Percentiles rank a stretch among this genome's conserved stretches.
Conservation (phyloP, 208 protist genomes). For the Sergeia podlipaevii region DNA sequence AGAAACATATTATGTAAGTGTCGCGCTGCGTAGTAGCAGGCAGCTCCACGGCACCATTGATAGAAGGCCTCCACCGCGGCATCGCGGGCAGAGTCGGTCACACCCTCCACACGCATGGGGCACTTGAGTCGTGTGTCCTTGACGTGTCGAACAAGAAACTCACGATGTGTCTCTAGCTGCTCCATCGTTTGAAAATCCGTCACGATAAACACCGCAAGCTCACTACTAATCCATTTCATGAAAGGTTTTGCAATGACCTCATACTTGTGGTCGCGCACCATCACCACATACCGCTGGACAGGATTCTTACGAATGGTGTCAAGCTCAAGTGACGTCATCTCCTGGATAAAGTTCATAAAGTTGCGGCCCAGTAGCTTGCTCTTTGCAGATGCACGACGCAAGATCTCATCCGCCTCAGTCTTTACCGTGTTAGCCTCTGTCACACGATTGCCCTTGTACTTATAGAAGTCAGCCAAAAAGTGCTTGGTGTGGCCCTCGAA, state of each 20-base stretch:
- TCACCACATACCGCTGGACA: slow-evolving; percentile 75
- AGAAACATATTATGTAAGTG: slow-evolving; percentile 67
- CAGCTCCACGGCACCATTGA: slow-evolving; percentile 82
- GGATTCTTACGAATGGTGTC: slow-evolving; percentile 86
- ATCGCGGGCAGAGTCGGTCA: slow-evolving; percentile 59
- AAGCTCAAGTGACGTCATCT: slow-evolving; percentile 86
- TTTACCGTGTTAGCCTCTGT: slow-evolving; percentile 73
- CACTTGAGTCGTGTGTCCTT: slow-evolving; percentile 62
- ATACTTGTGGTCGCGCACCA: slow-evolving; percentile 76
- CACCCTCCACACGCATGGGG: slow-evolving; percentile 59
- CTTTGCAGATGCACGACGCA: slow-evolving; percentile 75
- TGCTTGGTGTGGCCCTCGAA: slow-evolving; percentile 89
- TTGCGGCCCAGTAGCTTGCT: slow-evolving; percentile 77
- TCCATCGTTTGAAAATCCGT: slow-evolving; percentile 65
- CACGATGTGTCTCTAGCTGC: slow-evolving; percentile 74
- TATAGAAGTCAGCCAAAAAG: slow-evolving; percentile 86
- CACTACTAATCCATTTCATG: slow-evolving; percentile 82
- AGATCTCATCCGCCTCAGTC: slow-evolving; percentile 75
- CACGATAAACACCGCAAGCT: slow-evolving; percentile 68
- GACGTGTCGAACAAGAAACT: slow-evolving; percentile 63
- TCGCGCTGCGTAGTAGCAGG: slow-evolving; percentile 73
- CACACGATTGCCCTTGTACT: slow-evolving; percentile 68
- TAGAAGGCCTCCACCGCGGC: slow-evolving; percentile 75
- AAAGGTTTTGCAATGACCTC: slow-evolving; percentile 74
- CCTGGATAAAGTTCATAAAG: slow-evolving; percentile 90